Base-by-base conservation (phyloP, 2,329 filamentous ascomycete genomes). In the Stagonosporopsis rhizophila region DNA sequence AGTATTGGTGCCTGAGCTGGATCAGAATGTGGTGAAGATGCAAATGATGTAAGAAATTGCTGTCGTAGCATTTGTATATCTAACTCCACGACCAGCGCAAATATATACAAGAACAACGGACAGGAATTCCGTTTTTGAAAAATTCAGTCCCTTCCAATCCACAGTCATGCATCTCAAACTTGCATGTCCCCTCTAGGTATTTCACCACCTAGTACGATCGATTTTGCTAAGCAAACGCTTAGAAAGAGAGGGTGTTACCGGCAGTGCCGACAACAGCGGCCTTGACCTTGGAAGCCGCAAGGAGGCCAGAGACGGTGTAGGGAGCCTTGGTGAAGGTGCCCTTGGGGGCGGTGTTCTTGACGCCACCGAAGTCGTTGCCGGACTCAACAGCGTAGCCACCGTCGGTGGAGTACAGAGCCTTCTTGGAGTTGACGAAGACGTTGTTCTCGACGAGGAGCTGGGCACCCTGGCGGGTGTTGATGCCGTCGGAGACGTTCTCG, bases 391-490 rank as follows among this genome's bases (percentile, higher is more conserved):
- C 78, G 44, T 64, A 76, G 6, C 78, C 78, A 12, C 44, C 60
- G 40, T 72, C 72, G 15, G 63, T 69, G 34, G 61, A 67, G 63
- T 73, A 73, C 6, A 79, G 62, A 3, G 77, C 62, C 64, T 75
- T 73, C 60, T 70, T 71, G 41, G 65, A 44, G 34, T 56, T 60
- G 25, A 61, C 61, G 54, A 77, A 79, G 41, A 74, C 75, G 47
- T 76, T 77, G 65, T 73, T 74, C 68, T 80, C 71, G 15, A 80
- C 77, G 20, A 80, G 76, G 7, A 77, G 62, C 65, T 80, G 74
- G 0, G 78, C 78, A 40, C 76, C 76, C 51, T 74, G 66, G 45
- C 78, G 74, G 7, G 76, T 75, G 71, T 80, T 78, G 60, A 80
- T 73, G 17, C 74, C 77, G 47, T 77, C 74, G 23, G 59, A 61